phyloP scores from a whole-genome alignment of 345 rosid species.

The Citrus sp. region DNA sequence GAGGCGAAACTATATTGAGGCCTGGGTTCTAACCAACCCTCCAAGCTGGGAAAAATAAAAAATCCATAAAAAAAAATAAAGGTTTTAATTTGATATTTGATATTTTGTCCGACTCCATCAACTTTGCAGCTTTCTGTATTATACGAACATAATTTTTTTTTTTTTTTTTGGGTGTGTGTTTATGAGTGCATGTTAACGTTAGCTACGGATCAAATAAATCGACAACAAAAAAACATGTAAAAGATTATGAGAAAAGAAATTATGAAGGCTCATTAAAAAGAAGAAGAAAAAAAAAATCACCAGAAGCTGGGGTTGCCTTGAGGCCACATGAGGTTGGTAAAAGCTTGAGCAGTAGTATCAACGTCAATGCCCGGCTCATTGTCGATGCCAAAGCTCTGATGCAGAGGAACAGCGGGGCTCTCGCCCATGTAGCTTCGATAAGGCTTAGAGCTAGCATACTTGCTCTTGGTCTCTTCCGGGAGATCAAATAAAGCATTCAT shows the following conservation, averaged over 20 bases:
- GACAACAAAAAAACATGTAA: not conserved
- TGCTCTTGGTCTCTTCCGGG: slow-evolving; percentile 38
- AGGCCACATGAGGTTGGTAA: slow-evolving; percentile 50
- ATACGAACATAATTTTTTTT: too few species aligned
- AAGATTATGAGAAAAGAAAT: not conserved
- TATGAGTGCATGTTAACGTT: not conserved
- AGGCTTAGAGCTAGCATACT: slow-evolving; percentile 30
- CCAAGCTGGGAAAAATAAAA: too few species aligned
- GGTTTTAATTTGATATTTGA: too few species aligned
- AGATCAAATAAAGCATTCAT: slow-evolving; percentile 36
- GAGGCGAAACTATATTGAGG: too few species aligned
- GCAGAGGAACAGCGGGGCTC: slow-evolving; percentile 26
- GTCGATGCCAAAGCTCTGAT: slow-evolving; percentile 41
- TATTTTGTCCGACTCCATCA: too few species aligned
- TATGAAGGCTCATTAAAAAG: not conserved
- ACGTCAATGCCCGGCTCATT: slow-evolving; percentile 15
- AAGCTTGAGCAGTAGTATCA: slow-evolving; percentile 13
- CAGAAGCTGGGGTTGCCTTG: slow-evolving; percentile 38
- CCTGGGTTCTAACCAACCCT: too few species aligned
- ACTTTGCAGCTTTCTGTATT: too few species aligned
- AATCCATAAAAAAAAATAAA: too few species aligned
- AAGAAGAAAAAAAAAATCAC: slow-evolving; percentile 4
- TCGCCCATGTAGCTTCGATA: slow-evolving; percentile 34
- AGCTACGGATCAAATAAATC: not conserved
- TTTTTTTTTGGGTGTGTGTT: too few species aligned